Evolutionary conservation across 768 basidiomycete genomes (phyloP), one percentile per base, ranked within the genome.

Genomic region (Boletus pseudo-olivaceus): DNA sequence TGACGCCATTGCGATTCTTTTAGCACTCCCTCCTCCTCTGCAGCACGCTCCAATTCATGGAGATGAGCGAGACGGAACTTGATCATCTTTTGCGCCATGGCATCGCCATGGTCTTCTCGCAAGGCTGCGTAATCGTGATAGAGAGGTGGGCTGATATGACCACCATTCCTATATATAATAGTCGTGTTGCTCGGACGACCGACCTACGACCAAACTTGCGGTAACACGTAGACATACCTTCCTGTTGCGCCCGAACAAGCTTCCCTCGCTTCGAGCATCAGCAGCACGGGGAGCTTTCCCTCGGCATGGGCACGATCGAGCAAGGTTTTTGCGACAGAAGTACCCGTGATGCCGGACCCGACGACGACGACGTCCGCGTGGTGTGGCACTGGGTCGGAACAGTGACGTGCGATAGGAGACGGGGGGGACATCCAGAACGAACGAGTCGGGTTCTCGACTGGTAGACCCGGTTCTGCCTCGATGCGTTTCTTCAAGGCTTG

Each of bases 251-350:
- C 88, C 0, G 85, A 87, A 61, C 88, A 90, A 0, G 76, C 76
- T 11, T 88, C 87, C 50, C 93, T 72, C 4, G 92, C 93, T 60
- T 96, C 93, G 20, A 96, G 76, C 75, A 93, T 84, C 20, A 90
- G 80, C 2, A 94, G 67, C 35, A 73, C 70, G 14, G 81, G 54
- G 7, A 58, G 52, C 27, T 64, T 66, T 26, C 62, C 67, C 9
- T 62, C 55, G 46, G 49, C 67, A 29, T 53, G 49, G 7, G 65
- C 60, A 17, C 67, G 65, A 38, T 76, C 72, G 15, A 90, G 72
- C 23, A 86, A 55, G 9, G 78, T 77, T 56, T 82, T 78, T 5
- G 80, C 82, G 42, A 88, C 67, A 1, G 83, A 76, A 0, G 85
- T 76, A 4, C 88, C 87, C 0, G 88, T 84, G 54, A 91, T 87